phyloP scores from a whole-genome alignment of 352 stramenopile genomes.

The Phytophthora syringae region DNA sequence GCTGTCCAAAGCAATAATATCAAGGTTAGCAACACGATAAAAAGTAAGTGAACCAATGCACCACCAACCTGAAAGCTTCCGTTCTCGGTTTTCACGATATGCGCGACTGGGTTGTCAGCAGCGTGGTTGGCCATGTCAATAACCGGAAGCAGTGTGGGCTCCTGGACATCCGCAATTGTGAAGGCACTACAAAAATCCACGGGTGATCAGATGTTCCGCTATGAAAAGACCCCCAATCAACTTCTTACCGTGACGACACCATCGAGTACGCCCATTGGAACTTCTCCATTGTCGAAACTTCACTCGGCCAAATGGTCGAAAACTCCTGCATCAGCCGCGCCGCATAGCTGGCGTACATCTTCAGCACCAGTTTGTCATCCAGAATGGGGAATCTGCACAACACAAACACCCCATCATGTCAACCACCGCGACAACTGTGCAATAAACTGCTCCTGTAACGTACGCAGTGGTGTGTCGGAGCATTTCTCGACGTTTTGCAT shows the following conservation, averaged over 20 bases:
- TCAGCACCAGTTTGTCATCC: slow-evolving; percentile 62
- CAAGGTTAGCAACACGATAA: slow-evolving; percentile 8
- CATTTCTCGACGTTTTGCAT: slow-evolving; percentile 22
- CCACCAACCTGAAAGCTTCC: slow-evolving; percentile 54
- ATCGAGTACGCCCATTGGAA: slow-evolving; percentile 77
- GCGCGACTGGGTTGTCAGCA: slow-evolving; percentile 41
- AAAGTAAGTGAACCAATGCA: neutral
- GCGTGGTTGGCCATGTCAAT: slow-evolving; percentile 87
- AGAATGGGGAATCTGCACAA: slow-evolving; percentile 49
- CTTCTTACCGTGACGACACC: slow-evolving; percentile 64
- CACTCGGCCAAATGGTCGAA: slow-evolving; percentile 43
- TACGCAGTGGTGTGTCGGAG: slow-evolving; percentile 65
- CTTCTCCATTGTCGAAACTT: slow-evolving; percentile 41
- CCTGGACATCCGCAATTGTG: slow-evolving; percentile 33
- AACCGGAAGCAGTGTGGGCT: slow-evolving; percentile 71
- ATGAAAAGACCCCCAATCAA: neutral
- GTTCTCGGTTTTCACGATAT: slow-evolving; percentile 52
- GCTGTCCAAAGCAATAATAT: slow-evolving; percentile 31
- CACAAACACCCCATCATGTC: neutral
- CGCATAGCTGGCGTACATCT: slow-evolving; percentile 49
- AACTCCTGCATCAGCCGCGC: slow-evolving; percentile 45
- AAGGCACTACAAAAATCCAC: slow-evolving; percentile 48
- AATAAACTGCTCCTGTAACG: neutral
- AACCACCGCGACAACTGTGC: neutral
- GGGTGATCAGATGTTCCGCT: neutral